These are phyloP conservation scores for Seiridium cupressi DNA, from an alignment of 2,329 filamentous ascomycete species.

Conservation along the genomic window DNA sequence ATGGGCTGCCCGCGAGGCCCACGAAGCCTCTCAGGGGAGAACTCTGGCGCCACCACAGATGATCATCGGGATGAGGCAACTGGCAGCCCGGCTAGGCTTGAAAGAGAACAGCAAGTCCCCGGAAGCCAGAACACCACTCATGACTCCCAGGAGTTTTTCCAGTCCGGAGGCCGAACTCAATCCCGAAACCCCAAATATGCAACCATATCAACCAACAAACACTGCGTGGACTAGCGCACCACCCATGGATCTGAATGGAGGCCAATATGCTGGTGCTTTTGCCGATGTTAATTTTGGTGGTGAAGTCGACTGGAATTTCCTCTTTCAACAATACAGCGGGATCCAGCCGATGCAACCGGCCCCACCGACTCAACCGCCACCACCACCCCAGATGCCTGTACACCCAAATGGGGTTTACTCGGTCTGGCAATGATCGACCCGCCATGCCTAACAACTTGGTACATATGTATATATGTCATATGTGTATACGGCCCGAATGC, in stretches of 20 bases:
- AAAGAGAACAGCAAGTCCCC: constrained; percentile 28
- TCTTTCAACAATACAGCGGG: constrained; percentile 27
- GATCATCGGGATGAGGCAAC: constrained; percentile 46
- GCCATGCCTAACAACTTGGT: too few species aligned
- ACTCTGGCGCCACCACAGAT: constrained; percentile 42
- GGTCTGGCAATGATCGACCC: background rate
- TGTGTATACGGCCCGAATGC: too few species aligned
- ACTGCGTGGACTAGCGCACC: constrained; percentile 20
- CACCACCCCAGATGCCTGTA: background rate
- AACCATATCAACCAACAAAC: background rate
- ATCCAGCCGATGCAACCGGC: constrained; percentile 11
- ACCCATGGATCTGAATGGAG: constrained; percentile 19
- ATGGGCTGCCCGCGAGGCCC: constrained; percentile 56
- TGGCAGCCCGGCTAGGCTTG: constrained; percentile 31
- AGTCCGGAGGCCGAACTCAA: constrained; percentile 1
- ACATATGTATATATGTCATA: too few species aligned
- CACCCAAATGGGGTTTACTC: background rate
- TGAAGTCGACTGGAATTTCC: constrained; percentile 30
- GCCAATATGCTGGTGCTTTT: constrained; percentile 26
- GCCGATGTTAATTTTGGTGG: constrained; percentile 28
- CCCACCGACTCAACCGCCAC: background rate
- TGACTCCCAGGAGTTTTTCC: constrained; percentile 3
- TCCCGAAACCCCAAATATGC: constrained; percentile 13
- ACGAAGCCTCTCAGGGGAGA: constrained; percentile 42
- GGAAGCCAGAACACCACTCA: constrained; percentile 9